Percentiles rank a stretch among this genome's conserved stretches.
Conservation (phyloP, 805 yeast genomes). For the Candida jianshihensis region DNA sequence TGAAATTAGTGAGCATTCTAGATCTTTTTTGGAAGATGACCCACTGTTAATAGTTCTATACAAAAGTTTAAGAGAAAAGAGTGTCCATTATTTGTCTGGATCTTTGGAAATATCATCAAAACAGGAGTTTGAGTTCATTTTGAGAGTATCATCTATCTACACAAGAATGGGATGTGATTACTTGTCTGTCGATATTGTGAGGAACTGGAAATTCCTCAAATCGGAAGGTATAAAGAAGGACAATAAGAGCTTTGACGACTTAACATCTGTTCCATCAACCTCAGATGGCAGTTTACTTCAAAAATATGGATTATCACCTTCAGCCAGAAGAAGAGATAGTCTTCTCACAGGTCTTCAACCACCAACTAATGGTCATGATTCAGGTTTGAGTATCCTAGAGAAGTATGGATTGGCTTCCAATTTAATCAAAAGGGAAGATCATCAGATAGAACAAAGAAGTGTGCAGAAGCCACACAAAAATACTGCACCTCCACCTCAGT, state of each 20-base stretch:
- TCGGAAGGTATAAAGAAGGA: slow-evolving; percentile 11
- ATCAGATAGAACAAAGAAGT: slow-evolving; percentile 5
- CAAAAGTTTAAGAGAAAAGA: slow-evolving; percentile 48
- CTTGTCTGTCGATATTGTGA: slow-evolving; percentile 53
- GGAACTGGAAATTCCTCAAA: slow-evolving; percentile 58
- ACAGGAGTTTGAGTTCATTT: slow-evolving; percentile 54
- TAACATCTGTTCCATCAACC: slow-evolving; percentile 4
- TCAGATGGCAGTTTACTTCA: slow-evolving; percentile 11
- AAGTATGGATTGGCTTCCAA: slow-evolving; percentile 22
- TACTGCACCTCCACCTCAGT: slow-evolving; percentile 36
- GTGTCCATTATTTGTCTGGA: slow-evolving; percentile 42
- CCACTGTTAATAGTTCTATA: slow-evolving; percentile 73
- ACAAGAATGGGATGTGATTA: slow-evolving; percentile 89
- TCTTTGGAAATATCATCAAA: slow-evolving; percentile 34
- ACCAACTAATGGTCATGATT: background rate
- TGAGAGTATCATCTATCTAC: slow-evolving; percentile 60
- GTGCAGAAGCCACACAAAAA: slow-evolving; percentile 4
- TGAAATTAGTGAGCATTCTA: slow-evolving; percentile 22
- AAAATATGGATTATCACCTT: slow-evolving; percentile 21
- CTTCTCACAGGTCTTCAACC: slow-evolving; percentile 5
- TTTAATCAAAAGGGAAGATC: slow-evolving; percentile 13
- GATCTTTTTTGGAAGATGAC: slow-evolving; percentile 59
- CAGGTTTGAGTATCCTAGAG: slow-evolving; percentile 19
- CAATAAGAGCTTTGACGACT: slow-evolving; percentile 7
- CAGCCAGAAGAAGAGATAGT: slow-evolving; percentile 18